phyloP scores from a whole-genome alignment of 495 filamentous ascomycete species.

The Cercophora sp. region DNA sequence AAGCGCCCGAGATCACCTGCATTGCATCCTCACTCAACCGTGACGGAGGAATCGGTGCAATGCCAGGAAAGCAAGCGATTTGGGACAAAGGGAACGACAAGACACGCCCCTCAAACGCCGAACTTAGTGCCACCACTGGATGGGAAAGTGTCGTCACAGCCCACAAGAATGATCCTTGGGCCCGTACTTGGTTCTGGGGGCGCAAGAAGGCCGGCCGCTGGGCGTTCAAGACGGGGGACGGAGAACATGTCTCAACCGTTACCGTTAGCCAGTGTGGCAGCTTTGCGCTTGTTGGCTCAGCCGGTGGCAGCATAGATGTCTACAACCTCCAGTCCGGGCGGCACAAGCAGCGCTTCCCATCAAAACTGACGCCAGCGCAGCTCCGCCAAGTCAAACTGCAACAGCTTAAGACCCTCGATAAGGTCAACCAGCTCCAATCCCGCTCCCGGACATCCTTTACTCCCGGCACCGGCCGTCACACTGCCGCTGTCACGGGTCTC shows the following conservation, averaged over 20 bases:
- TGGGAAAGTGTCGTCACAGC: constrained; percentile 97
- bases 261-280: constrained; percentile 86
- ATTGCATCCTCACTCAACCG: constrained; percentile 87
- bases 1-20: constrained; percentile 83
- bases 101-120: constrained; percentile 52
- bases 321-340: constrained; percentile 94
- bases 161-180: constrained; percentile 79
- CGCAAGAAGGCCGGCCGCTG: constrained; percentile 88
- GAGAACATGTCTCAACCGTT: constrained; percentile 79
- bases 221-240: constrained; percentile 84
- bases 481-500: constrained; percentile 76
- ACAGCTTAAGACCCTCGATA: constrained; percentile 44
- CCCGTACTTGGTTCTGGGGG: constrained; percentile 97
- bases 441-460: constrained; percentile 36
- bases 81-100: constrained; percentile 70
- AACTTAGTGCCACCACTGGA: constrained; percentile 68
- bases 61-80: constrained; percentile 62
- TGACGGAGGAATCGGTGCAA: constrained; percentile 83
- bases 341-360: constrained; percentile 80
- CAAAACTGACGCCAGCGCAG: constrained; percentile 60
- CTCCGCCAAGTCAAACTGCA: constrained; percentile 58
- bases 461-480: constrained; percentile 62
- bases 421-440: constrained; percentile 44
- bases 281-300: constrained; percentile 88
- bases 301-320: constrained; percentile 78